Evolutionary conservation across 768 basidiomycete genomes (phyloP).

Genomic region (Russula compacta): DNA sequence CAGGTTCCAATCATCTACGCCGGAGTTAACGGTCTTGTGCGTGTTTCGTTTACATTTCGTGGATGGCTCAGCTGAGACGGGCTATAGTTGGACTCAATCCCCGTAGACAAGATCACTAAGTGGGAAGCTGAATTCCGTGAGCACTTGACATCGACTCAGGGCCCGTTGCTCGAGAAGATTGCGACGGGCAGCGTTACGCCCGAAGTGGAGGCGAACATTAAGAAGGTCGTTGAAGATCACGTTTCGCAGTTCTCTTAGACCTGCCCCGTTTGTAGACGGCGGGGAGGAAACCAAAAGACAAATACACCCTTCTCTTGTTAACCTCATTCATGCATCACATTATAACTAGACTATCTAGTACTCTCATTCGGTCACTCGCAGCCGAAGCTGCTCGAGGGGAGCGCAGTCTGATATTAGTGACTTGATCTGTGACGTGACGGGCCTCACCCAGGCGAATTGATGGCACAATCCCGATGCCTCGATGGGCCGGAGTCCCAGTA

Average conservation of each 20-base stretch:
- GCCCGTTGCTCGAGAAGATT: constrained; percentile 75
- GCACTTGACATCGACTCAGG: constrained; percentile 70
- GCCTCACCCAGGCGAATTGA: not conserved
- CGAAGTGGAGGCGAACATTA: constrained; percentile 89
- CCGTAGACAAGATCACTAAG: constrained; percentile 87
- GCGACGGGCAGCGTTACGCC: constrained; percentile 73
- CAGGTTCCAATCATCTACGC: constrained; percentile 99
- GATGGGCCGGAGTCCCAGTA: not conserved
- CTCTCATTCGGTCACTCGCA: not conserved
- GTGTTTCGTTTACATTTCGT: constrained; percentile 25
- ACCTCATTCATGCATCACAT: constrained; percentile 4
- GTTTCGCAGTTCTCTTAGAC: constrained; percentile 63
- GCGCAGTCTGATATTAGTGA: not conserved
- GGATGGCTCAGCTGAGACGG: not conserved
- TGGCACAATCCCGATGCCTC: not conserved
- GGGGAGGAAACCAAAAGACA: constrained; percentile 10
- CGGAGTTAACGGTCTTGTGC: constrained; percentile 96
- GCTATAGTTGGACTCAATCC: constrained; percentile 79
- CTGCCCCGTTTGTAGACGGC: constrained; percentile 5
- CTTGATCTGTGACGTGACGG: not conserved
- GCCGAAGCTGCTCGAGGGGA: not conserved
- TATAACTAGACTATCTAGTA: constrained; percentile 12
- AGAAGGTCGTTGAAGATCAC: constrained; percentile 88
- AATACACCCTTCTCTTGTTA: constrained; percentile 12
- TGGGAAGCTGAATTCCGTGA: constrained; percentile 92